phyloP scores from a whole-genome alignment of 768 basidiomycete species.

The Suillus spraguei region DNA sequence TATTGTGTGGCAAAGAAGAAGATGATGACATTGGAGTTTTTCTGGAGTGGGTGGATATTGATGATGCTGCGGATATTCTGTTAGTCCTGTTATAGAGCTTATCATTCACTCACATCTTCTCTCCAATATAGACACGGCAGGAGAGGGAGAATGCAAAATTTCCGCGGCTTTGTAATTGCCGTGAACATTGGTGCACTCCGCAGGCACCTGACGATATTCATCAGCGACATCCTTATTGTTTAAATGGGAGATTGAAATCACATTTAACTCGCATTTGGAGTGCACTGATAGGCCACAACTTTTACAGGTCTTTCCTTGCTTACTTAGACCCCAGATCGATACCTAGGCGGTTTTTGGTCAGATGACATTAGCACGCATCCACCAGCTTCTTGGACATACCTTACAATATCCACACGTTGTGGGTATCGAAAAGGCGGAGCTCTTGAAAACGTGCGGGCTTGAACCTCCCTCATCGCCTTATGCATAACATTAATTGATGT shows the following conservation, averaged over 20 bases:
- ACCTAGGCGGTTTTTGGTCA: slow-evolving; percentile 43
- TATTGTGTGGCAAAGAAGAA: slow-evolving; percentile 52
- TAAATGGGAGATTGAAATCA: slow-evolving; percentile 24
- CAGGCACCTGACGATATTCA: slow-evolving; percentile 56
- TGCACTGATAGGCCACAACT: slow-evolving; percentile 80
- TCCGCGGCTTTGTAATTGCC: slow-evolving; percentile 30
- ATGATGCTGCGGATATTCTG: slow-evolving; percentile 9
- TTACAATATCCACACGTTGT: slow-evolving; percentile 83
- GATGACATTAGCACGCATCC: slow-evolving; percentile 11
- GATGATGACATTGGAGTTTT: slow-evolving; percentile 56
- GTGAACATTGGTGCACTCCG: slow-evolving; percentile 54
- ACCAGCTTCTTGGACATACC: slow-evolving; percentile 40
- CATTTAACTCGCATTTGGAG: slow-evolving; percentile 86
- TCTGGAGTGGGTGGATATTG: slow-evolving; percentile 4
- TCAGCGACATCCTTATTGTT: not conserved
- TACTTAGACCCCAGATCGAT: slow-evolving; percentile 86
- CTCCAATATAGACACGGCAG: slow-evolving; percentile 36
- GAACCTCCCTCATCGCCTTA: slow-evolving; percentile 77
- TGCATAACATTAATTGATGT: slow-evolving; percentile 10
- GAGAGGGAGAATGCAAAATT: slow-evolving; percentile 27
- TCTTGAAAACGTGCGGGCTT: slow-evolving; percentile 79
- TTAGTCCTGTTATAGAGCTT: slow-evolving; percentile 12
- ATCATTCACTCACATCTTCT: slow-evolving; percentile 23
- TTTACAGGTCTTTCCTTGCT: slow-evolving; percentile 85
- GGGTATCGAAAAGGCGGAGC: slow-evolving; percentile 84